Percentiles rank a stretch among this genome's conserved stretches.
Conservation (phyloP, 192 early-diverging fungal species). For the Dissophora ornata region DNA sequence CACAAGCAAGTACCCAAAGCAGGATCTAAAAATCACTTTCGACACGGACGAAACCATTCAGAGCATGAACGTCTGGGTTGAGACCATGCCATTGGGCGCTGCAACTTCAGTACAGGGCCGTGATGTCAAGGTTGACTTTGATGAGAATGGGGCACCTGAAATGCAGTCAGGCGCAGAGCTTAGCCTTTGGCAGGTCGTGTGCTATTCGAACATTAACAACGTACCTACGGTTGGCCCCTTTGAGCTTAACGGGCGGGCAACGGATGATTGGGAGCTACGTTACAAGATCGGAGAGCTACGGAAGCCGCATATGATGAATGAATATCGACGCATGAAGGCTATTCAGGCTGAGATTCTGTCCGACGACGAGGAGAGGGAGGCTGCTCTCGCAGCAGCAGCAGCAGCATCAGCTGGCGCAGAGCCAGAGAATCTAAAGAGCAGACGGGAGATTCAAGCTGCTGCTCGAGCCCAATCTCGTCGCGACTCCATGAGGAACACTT, state of each 20-base stretch:
- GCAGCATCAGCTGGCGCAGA: neutral
- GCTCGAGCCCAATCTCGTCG: constrained; percentile 8
- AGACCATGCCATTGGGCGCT: constrained; percentile 46
- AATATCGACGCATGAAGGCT: constrained; percentile 44
- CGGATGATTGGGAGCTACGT: constrained; percentile 38
- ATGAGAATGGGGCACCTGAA: constrained; percentile 40
- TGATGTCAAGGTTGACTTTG: constrained; percentile 13
- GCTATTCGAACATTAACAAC: constrained; percentile 43
- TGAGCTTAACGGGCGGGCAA: constrained; percentile 35
- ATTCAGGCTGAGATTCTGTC: constrained; percentile 50
- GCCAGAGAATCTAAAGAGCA: neutral
- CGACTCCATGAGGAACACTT: constrained; percentile 29
- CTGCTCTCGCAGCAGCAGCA: constrained; percentile 9
- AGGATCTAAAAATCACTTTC: constrained; percentile 54
- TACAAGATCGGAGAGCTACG: constrained; percentile 48
- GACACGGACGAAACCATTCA: constrained; percentile 52
- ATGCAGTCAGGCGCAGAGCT: constrained; percentile 49
- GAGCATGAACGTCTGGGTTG: constrained; percentile 54
- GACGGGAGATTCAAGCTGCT: neutral
- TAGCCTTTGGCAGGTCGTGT: constrained; percentile 50
- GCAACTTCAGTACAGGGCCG: constrained; percentile 12
- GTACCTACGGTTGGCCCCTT: constrained; percentile 27
- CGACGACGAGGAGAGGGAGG: constrained; percentile 33
- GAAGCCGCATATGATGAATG: constrained; percentile 52
- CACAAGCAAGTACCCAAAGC: constrained; percentile 66